Evolutionary conservation across 495 filamentous ascomycete genomes (phyloP), one percentile per base, ranked within the genome.

Genomic region (Penicillium desertorum): DNA sequence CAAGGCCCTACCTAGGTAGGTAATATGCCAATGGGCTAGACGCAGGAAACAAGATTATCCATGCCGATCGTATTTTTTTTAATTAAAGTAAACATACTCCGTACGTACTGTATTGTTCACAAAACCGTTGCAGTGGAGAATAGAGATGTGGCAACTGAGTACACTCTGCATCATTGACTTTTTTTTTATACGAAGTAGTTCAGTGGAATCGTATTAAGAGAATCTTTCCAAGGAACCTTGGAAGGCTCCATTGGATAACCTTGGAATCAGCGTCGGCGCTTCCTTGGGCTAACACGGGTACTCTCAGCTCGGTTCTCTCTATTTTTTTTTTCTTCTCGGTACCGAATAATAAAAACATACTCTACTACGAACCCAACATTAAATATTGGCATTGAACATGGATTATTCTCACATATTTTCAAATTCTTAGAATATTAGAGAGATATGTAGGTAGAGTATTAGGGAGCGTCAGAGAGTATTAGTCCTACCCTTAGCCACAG

Each of bases 71-170:
- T 30, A 43, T 44, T 43, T 30, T 27, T 30, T 27, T 34, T 44
- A 19, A 4, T 29, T 29, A 29, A 8, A 29, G 27, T 29, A 29
- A 29, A 29, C 27, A 29, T 29, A 9, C 4, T 9, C 7, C 25
- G 25, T 37, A 37, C 27, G 27, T 37, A 37, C 16, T 12, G 30
- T 32, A 32, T 32, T 11, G 30, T 41, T 41, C 0, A 16, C 37
- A 41, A 41, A 30, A 30, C 30, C 39, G 39, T 42, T 44, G 42
- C 23, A 46, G 23, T 25, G 23, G 44, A 30, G 45, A 48, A 25
- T 17, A 16, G 8, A 12, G 4, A 14, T 12, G 58, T 56, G 58
- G 58, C 58, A 50, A 60, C 43, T 56, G 58, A 60, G 58, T 50
- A 56, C 58, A 43, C 4, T 16, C 19, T 60, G 51, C 51, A 60